Percentiles rank a stretch among this genome's conserved stretches.
These are phyloP conservation scores for Metschnikowia henanensis DNA, from an alignment of 805 yeast genomes.

Conservation along the genomic window DNA sequence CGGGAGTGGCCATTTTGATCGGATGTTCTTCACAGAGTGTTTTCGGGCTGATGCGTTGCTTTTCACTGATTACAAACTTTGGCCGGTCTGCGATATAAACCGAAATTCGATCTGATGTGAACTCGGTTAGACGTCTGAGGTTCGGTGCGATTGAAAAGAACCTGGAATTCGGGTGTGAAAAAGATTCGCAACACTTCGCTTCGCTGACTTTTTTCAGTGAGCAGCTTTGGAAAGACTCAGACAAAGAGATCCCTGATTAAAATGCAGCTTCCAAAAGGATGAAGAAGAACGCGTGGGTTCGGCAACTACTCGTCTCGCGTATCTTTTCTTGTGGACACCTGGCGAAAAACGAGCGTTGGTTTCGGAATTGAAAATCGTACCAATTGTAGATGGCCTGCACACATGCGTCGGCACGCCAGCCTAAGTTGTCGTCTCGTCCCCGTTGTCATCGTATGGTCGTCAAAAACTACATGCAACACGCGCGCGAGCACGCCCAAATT, in stretches of 20 bases:
- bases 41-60: too few species aligned
- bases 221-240: not conserved
- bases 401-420: not conserved
- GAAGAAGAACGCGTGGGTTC: slow-evolving; percentile 1
- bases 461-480: too few species aligned
- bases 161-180: not conserved
- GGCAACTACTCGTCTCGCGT: not conserved
- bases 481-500: too few species aligned
- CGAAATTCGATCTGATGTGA: too few species aligned
- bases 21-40: too few species aligned
- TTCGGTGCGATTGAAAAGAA: not conserved
- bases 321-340: slow-evolving; percentile 5
- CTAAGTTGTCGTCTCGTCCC: not conserved
- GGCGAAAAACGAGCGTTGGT: slow-evolving; percentile 9
- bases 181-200: not conserved
- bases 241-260: not conserved
- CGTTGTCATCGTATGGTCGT: too few species aligned
- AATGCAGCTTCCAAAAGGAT: not conserved
- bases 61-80: too few species aligned
- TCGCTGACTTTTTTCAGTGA: not conserved
- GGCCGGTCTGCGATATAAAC: too few species aligned
- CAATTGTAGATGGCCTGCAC: not conserved
- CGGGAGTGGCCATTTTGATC: slow-evolving; percentile 46
- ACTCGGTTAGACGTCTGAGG: too few species aligned
- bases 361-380: slow-evolving; percentile 4